Base-by-base conservation (phyloP, 805 yeast species). In the Cyberlindnera mycetangii region DNA sequence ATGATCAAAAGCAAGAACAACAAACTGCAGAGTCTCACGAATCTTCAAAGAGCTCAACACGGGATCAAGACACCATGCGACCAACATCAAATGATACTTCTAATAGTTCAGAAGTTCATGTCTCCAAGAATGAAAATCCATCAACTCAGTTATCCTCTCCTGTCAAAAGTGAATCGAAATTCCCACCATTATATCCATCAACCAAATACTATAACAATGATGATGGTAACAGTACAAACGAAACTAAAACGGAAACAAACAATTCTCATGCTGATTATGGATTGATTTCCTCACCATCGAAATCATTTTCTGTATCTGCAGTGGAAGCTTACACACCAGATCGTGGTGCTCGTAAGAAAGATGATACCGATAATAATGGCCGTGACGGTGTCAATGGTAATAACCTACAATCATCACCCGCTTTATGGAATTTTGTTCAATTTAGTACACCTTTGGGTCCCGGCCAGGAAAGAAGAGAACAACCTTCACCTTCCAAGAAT, bases 361-460 rank as follows among this genome's bases (percentile, higher is more conserved):
- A 58, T 39, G 54, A 43, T 35, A 53, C 15, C 20, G 37, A 49
- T 44, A 52, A 41, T 35, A 59, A 58, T 44, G 37, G 16, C n/a
- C 46, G 31, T 19, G 42, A 27, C 28, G 25, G 19, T 12, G 14
- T 20, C 8, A 39, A 30, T 33, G 45, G 46, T 10, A 46, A 52
- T 17, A 50, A 49, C 25, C 42, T 60, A 32, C 66, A 65, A 41
- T 64, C 68, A 24, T 87, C 96, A 1, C 98, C 98, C 1, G 97
- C 96, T 15, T 78, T 90, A 47, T 88, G 97, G 97, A 87, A 85
- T 60, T 82, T 87, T 67, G 88, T 90, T 58, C 96, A 89, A 57
- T 81, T 90, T 44, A 70, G 78, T 32, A 76, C 81, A 4, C 64
- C 64, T 25, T 44, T 56, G 37, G 60, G 56, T 28, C 55, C 58